Percentiles rank a stretch among this genome's conserved stretches.
Evolutionary conservation across 331 rosid species (phyloP).

Genomic region (Quercus phellos): DNA sequence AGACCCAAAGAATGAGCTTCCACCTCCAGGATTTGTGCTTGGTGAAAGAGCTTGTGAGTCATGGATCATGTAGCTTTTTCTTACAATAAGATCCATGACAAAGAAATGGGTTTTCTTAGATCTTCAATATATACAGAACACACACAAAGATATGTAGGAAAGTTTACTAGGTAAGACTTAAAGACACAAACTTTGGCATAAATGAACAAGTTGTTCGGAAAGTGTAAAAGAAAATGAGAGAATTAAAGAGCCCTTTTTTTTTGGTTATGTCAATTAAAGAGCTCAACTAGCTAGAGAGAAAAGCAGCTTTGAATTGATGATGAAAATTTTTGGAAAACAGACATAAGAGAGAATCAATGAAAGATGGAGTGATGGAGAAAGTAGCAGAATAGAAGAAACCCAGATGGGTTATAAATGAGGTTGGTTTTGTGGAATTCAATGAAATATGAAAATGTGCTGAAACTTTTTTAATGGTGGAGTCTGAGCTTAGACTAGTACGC

Average conservation of each 20-base stretch:
- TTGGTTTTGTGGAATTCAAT: constrained; percentile 21
- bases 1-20: constrained; percentile 34
- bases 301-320: constrained; percentile 18
- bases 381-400: constrained; percentile 26
- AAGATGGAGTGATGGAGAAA: not conserved
- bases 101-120: constrained; percentile 33
- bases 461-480: constrained; percentile 35
- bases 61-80: constrained; percentile 42
- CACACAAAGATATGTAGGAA: constrained; percentile 5
- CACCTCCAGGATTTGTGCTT: constrained; percentile 35
- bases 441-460: constrained; percentile 14
- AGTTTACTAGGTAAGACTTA: not conserved
- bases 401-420: constrained; percentile 43
- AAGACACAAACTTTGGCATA: not conserved
- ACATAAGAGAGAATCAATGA: constrained; percentile 1
- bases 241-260: not conserved
- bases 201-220: not conserved
- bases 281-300: constrained; percentile 1
- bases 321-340: not conserved
- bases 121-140: constrained; percentile 27
- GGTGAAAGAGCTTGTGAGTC: constrained; percentile 49
- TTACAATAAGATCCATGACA: constrained; percentile 55
- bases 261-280: not conserved
- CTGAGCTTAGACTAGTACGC: constrained; percentile 33
- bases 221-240: not conserved